phyloP scores from a whole-genome alignment of 768 basidiomycete genomes.

The Mrakia hoshinonis region DNA sequence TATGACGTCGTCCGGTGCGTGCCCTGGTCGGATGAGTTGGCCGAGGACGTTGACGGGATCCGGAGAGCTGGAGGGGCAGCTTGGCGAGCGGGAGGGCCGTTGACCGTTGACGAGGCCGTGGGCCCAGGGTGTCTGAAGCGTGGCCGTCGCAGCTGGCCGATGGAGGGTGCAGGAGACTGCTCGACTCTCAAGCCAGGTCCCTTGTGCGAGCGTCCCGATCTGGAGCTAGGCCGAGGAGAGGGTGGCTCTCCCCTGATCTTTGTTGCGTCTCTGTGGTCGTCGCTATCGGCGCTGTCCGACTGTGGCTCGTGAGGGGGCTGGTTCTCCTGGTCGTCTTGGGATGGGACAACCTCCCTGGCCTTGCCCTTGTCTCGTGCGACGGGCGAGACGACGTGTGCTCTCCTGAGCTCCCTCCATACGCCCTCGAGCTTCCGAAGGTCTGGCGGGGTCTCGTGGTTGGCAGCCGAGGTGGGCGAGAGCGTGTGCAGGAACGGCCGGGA shows the following conservation, averaged over 20 bases:
- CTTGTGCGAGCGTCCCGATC: neutral
- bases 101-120: no score
- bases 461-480: neutral
- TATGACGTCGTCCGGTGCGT: neutral
- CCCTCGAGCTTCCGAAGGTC: conserved; percentile 16
- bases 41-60: neutral
- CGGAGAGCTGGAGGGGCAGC: neutral
- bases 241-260: no score
- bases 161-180: neutral
- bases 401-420: conserved; percentile 12
- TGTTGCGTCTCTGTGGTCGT: no score
- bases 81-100: no score
- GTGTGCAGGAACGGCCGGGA: conserved; percentile 16
- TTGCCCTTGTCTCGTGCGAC: conserved; percentile 1
- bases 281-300: neutral
- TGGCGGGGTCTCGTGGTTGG: conserved; percentile 8
- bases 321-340: neutral
- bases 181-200: neutral
- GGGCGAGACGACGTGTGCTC: neutral
- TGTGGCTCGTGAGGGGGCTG: neutral
- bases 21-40: neutral
- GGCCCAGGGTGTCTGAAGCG: neutral
- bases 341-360: neutral
- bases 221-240: no score
- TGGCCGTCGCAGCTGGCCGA: neutral